phyloP scores from a whole-genome alignment of 2,329 filamentous ascomycete genomes.

The Tothia fuscella region DNA sequence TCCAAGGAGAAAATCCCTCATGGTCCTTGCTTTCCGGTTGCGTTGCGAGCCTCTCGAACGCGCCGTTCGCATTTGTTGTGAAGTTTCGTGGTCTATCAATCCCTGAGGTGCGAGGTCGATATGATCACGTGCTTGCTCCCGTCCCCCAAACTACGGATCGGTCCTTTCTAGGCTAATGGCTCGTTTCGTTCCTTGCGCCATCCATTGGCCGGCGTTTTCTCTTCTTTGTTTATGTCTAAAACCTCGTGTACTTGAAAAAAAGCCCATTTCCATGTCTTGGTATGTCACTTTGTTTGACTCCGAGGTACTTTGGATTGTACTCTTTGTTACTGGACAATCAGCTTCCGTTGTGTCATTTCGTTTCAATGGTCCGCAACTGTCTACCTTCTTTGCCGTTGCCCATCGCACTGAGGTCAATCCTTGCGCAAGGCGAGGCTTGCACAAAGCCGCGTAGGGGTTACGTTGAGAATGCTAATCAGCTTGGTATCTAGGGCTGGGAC shows the following conservation, averaged over 20 bases:
- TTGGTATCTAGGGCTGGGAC: background rate
- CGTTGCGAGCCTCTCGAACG: constrained; percentile 22
- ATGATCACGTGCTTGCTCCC: constrained; percentile 4
- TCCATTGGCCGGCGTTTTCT: too few relatives aligned
- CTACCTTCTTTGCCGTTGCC: too few relatives aligned
- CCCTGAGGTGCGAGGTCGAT: constrained; percentile 3
- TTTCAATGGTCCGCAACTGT: constrained; percentile 28
- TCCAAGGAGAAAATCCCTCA: constrained; percentile 28
- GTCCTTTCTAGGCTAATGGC: too few relatives aligned
- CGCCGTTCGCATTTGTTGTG: constrained; percentile 10
- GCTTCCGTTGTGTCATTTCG: constrained; percentile 20
- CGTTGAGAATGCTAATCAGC: background rate
- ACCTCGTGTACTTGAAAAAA: too few relatives aligned
- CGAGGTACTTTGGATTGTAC: too few relatives aligned
- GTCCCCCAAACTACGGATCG: background rate
- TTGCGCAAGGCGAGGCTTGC: constrained; percentile 4
- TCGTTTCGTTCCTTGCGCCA: too few relatives aligned
- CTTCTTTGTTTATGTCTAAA: too few relatives aligned
- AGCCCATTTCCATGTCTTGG: too few relatives aligned
- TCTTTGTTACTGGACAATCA: too few relatives aligned
- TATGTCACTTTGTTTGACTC: too few relatives aligned
- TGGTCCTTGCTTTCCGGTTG: constrained; percentile 24
- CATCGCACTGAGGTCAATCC: background rate
- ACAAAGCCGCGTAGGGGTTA: background rate
- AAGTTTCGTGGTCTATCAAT: background rate